Evolutionary conservation across 164 flowering plant genomes (phyloP), one percentile per base, ranked within the genome.

Genomic region (Platanus orientalis): DNA sequence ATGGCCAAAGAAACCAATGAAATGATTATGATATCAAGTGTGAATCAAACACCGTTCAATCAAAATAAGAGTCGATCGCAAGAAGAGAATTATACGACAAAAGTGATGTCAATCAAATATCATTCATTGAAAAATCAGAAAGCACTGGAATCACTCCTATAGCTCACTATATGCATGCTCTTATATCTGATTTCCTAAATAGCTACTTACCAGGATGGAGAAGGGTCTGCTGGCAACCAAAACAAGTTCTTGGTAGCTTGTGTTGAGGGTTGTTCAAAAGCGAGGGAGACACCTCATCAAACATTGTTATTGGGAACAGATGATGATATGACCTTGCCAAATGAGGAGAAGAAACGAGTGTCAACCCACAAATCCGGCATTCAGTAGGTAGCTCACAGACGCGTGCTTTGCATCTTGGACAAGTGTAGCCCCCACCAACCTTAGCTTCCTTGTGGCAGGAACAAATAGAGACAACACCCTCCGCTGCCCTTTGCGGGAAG

Each of bases 341-440:
- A 83, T 91, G 98, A 7, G 98, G 97, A 19, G 97, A 94, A 67
- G 97, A 94, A 69, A 94, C 92, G 29, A 94, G 97, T n/a, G 96
- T 88, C 71, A 94, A 74, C 19, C 96, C 97, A 80, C 98, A 94
- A 40, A 88, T 83, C 20, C 73, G 78, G 63, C 98, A 94, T 57
- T 91, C 96, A 7, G 96, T 80, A 49, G 98, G 98, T 30, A 94
- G 79, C 54, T 94, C 96, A 71, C 97, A 94, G 0, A 91, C 87
- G 40, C 97, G 87, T 45, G 96, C 90, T 77, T 91, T 94, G 80
- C 98, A 94, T 77, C 96, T 82, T 49, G 98, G 97, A 78, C 97
- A 91, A 53, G 86, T 94, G 76, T 86, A 94, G 16, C 95, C 97
- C 45, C 89, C 97, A 69, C 95, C 98, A 72, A 77, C 78, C 65